Evolutionary conservation across 169 alveolate species (phyloP), one percentile per base, ranked within the genome.

Genomic region (Hepatocystis sp.): DNA sequence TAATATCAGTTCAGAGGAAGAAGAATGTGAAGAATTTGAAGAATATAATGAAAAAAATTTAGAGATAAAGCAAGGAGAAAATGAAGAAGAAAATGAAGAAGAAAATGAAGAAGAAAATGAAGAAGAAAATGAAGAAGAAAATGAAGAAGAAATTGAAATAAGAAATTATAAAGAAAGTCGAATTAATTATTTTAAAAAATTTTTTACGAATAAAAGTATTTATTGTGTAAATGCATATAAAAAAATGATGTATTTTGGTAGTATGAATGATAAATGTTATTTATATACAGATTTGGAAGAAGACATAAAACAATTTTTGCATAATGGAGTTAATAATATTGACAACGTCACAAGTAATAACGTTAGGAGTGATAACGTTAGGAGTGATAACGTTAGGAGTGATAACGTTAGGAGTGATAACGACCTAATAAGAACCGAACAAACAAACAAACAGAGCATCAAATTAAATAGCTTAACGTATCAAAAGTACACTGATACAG

Each of bases 161-260:
- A 42, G 21, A 15, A 23, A 76, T 28, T 76, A 40, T 40, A 76
- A 76, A 36, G 39, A 76, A 30, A 46, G 58, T 2, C 4, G 28
- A 25, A 76, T 76, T 28, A 58, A 71, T n/a, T 76, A 56, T 23
- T 28, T 42, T 21, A 56, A 56, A 25, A 76, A 42, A 11, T 76
- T 76, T 76, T 76, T 58, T 36, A 44, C 78, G 0, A 76, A 76
- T 49, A 76, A 76, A 44, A 76, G 88, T n/a, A 44, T 76, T 1
- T 76, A 76, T 51, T 76, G 76, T 23, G 64, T 76, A 3, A 76
- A 76, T 27, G 40, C 66, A 11, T 58, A 36, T 21, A 76, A 76
- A 64, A 76, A 44, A 46, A 58, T 71, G 88, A 58, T 76, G n/a
- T 76, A 76, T 63, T 76, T 76, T 56, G 88, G 88, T 1, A 76